Evolutionary conservation across 805 yeast genomes (phyloP), one percentile per base, ranked within the genome.

Genomic region (Metschnikowia reukaufii): DNA sequence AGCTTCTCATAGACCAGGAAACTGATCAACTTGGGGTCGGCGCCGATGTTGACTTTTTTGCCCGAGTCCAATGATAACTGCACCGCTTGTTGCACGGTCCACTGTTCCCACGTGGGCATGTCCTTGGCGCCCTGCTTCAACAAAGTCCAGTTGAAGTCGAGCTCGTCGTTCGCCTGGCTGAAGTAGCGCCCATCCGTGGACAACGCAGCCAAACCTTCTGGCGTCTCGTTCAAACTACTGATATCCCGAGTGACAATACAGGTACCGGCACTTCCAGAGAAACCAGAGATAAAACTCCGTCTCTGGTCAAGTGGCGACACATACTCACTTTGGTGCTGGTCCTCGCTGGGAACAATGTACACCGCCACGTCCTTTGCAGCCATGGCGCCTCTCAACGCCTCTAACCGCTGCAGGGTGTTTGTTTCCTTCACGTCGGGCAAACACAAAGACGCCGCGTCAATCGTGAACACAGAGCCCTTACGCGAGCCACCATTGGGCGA

Each of bases 291-390:
- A 58, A 77, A 92, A 45, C 81, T 85, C 47, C 97, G 75, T 56
- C 97, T 79, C 62, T 85, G 88, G 64, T 92, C 98, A 12, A 84
- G 80, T 1, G 77, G 69, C 0, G 94, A 78, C 6, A 92, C 92
- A 58, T 91, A 91, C 68, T 92, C 99, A 21, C 91, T 82, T 64
- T 86, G 92, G 65, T 92, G 99, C 57, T 88, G 96, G 62, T 92
- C 99, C 63, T 89, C 97, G 34, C 95, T 83, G 17, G 92, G 89
- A 8, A 88, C 79, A 21, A 81, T 73, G 64, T 94, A 92, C 29
- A 88, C 83, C 9, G 84, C 88, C 32, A 92, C 62, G 30, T 78
- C 81, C 47, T 80, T 64, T 37, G 73, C 66, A 36, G 74, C 77
- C 91, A 94, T 88, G 50, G 77, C 72, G 34, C 67, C 56, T 59